Conservation (phyloP, 805 yeast genomes). For the Zygotorulaspora chibaensis region DNA sequence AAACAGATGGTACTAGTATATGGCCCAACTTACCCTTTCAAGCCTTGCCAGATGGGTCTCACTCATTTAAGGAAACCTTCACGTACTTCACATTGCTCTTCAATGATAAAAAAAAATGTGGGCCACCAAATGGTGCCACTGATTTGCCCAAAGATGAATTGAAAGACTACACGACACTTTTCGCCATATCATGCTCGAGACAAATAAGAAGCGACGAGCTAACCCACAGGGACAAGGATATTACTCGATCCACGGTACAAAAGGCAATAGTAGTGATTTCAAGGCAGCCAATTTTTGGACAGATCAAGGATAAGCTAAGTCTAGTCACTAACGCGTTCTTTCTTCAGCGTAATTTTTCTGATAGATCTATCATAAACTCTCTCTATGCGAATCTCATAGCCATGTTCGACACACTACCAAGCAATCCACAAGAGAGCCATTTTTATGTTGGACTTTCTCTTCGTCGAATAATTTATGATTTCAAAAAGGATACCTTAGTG, state of each 20-base stretch:
- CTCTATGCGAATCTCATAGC: conserved; percentile 62
- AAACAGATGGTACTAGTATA: conserved; percentile 36
- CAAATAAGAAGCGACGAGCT: conserved; percentile 68
- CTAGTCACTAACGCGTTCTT: conserved; percentile 86
- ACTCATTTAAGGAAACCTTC: conserved; percentile 87
- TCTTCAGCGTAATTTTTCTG: conserved; percentile 71
- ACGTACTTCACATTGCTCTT: conserved; percentile 81
- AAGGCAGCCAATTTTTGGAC: conserved; percentile 81
- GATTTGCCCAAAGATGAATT: conserved; percentile 34
- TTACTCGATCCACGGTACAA: conserved; percentile 84
- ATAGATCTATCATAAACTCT: conserved; percentile 60
- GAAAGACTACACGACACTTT: conserved; percentile 58
- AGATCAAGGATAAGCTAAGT: conserved; percentile 82
- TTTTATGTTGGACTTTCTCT: conserved; percentile 71
- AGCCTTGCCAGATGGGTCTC: conserved; percentile 95
- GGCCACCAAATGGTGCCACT: conserved; percentile 40
- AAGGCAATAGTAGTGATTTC: conserved; percentile 86
- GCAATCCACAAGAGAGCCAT: conserved; percentile 45
- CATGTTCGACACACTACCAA: conserved; percentile 38
- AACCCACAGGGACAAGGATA: conserved; percentile 51
- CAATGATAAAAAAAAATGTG: conserved; percentile 44
- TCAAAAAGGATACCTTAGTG: conserved; percentile 55
- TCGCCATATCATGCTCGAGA: conserved; percentile 91
- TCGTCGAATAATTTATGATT: conserved; percentile 55
- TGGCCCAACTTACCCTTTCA: conserved; percentile 93